These are phyloP conservation scores for Zygotorulaspora chibaensis DNA, from an alignment of 805 yeast species.

Conservation along the genomic window DNA sequence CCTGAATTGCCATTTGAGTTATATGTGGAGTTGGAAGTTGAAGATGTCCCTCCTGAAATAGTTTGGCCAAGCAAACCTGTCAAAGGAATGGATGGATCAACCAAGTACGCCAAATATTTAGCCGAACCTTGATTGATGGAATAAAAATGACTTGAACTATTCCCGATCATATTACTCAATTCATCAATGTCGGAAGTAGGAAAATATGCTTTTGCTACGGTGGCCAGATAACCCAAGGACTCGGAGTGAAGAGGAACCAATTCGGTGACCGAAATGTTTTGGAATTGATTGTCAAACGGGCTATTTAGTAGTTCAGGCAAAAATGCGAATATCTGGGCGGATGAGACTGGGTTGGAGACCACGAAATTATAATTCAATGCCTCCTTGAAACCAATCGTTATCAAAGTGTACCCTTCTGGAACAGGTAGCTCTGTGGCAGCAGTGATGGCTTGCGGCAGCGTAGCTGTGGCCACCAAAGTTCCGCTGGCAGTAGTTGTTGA, in stretches of 20 bases:
- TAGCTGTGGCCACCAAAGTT: constrained; percentile 39
- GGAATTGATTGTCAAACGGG: constrained; percentile 47
- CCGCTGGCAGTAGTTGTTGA: constrained; percentile 40
- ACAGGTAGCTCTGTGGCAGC: constrained; percentile 37
- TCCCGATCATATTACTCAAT: constrained; percentile 52
- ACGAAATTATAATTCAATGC: constrained; percentile 84
- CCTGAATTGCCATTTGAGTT: constrained; percentile 12
- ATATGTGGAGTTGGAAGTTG: constrained; percentile 56
- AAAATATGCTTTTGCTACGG: constrained; percentile 85
- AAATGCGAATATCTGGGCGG: constrained; percentile 63
- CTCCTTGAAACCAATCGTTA: constrained; percentile 50
- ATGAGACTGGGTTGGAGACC: constrained; percentile 77
- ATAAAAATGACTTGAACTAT: constrained; percentile 56
- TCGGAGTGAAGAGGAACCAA: constrained; percentile 70
- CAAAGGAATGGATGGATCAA: constrained; percentile 47
- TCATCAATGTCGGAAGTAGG: constrained; percentile 50
- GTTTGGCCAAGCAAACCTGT: constrained; percentile 27
- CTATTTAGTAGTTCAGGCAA: constrained; percentile 67
- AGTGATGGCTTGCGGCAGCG: constrained; percentile 40
- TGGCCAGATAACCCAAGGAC: constrained; percentile 59
- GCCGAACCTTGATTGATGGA: constrained; percentile 53
- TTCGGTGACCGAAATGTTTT: constrained; percentile 59
- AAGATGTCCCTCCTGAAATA: constrained; percentile 75
- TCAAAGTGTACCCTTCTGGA: constrained; percentile 24
- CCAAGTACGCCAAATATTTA: constrained; percentile 55